phyloP scores from a whole-genome alignment of 345 rosid genomes.

The Brassica incana region DNA sequence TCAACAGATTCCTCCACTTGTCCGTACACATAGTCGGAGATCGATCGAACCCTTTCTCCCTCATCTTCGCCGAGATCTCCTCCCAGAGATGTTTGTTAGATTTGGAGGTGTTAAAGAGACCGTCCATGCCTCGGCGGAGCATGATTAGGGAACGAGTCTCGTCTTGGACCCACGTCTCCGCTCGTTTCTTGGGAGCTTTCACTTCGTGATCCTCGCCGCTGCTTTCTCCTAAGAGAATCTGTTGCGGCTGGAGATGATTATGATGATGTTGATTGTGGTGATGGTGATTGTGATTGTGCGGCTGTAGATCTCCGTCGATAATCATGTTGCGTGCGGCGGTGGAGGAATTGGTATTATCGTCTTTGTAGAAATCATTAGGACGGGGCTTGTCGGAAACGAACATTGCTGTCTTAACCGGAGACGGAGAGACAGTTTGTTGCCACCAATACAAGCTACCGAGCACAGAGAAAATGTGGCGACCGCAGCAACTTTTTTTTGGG shows the following conservation, averaged over 20 bases:
- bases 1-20: constrained; percentile 97
- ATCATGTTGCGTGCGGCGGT: constrained; percentile 66
- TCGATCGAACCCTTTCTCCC: constrained; percentile 92
- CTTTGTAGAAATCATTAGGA: constrained; percentile 73
- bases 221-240: constrained; percentile 80
- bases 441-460: constrained; percentile 2
- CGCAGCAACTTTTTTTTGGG: not conserved
- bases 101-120: constrained; percentile 90
- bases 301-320: constrained; percentile 60
- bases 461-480: constrained; percentile 12
- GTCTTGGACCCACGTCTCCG: constrained; percentile 99
- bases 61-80: constrained; percentile 85
- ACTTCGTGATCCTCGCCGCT: constrained; percentile 79
- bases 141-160: constrained; percentile 84
- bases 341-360: constrained; percentile 48
- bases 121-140: constrained; percentile 82
- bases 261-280: constrained; percentile 25
- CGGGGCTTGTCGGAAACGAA: constrained; percentile 84
- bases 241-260: constrained; percentile 47
- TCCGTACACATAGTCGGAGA: constrained; percentile 99
- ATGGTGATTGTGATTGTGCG: constrained; percentile 45
- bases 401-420: constrained; percentile 45
- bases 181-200: constrained; percentile 91
- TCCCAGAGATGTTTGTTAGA: constrained; percentile 99
- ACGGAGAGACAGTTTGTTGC: constrained; percentile 31